Base-by-base conservation (phyloP, 2,329 filamentous ascomycete species). In the Domatiomyces globalis region DNA sequence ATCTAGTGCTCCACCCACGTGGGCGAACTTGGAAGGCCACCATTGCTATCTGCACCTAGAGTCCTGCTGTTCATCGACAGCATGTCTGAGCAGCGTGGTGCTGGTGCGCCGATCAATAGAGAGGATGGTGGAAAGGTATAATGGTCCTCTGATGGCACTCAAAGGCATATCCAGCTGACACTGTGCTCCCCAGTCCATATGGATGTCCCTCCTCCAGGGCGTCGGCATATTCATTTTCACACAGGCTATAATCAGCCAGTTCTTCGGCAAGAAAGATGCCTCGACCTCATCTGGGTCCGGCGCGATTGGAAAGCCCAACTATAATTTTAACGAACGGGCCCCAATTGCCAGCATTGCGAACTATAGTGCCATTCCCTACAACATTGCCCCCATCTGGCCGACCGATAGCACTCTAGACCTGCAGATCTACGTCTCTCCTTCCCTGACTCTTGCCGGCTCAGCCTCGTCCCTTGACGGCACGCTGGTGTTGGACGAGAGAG, bases 321-420 rank as follows among this genome's bases (percentile, higher is more conserved):
- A 83, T 25, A 69, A 80, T 17, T 88, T 81, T 64, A 71, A 74
- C 50, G 72, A 82, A 54, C 78, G 84, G 49, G 82, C 84, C n/a
- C 67, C 73, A 54, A 63, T 65, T 52, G 65, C 53, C 70, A 81
- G 63, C 66, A 81, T 68, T 58, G 82, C 81, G 19, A 69, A 74
- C 48, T 83, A 82, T 65, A 84, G 76, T 60, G 66, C 69, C 1
- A 69, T 87, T 17, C 87, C 88, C 1, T 76, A 82, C 58, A 77
- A 75, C 51, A 74, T 95, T 55, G 85, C 85, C 39, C 89, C 92
- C 19, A 87, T 96, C 63, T 98, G 92, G 92, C 81, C 86, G 2
- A 71, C 77, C 46, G 80, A 92, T 64, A 85, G 80, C 61, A 72
- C 79, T 54, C 69, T 98, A 59, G 92, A 98, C 67, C 80, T 98